Base-by-base conservation (phyloP, 345 rosid genomes). In the Excoecaria agallocha region DNA sequence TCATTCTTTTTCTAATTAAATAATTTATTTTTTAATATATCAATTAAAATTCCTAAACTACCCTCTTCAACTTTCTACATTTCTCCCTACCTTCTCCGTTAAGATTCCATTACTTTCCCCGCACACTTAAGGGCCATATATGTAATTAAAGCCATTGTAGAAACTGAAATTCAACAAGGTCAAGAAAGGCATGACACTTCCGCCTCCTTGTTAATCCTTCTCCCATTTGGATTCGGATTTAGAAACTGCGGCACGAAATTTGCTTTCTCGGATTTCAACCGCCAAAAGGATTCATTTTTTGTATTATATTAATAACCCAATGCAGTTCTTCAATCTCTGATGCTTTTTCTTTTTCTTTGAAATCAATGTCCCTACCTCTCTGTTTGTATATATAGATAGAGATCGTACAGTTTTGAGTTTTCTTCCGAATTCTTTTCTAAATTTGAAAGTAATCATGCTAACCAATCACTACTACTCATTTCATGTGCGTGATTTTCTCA, bases 361-460 rank as follows among this genome's bases (percentile, higher is more conserved):
- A 54, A 2, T 0, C 5, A 1, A 0, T 19, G 8, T 54, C 0
- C 25, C 5, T 58, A 22, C 16, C 24, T 4, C 30, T 30, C 30
- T 30, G 30, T 30, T 30, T 30, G 30, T 30, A 30, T 30, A 30
- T 30, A 30, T 30, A 30, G 30, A 30, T 30, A 30, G 30, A 30
- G 30, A 30, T 30, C 1, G 30, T 30, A 30, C 30, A 30, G 30
- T n/a, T 30, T 30, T 30, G 2, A 30, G 30, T 30, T 30, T 30
- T 30, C 30, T n/a, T n/a, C n/a, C n/a, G n/a, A n/a, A n/a, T n/a
- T n/a, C n/a, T n/a, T n/a, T n/a, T n/a, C n/a, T n/a, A n/a, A n/a
- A n/a, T n/a, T n/a, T n/a, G n/a, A n/a, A n/a, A n/a, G n/a, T 58
- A 22, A 58, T 58, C 38, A 58, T 58, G 63, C 12, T 58, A 58